Conservation (phyloP, 768 basidiomycete species). For the Lactifluus volemus region DNA sequence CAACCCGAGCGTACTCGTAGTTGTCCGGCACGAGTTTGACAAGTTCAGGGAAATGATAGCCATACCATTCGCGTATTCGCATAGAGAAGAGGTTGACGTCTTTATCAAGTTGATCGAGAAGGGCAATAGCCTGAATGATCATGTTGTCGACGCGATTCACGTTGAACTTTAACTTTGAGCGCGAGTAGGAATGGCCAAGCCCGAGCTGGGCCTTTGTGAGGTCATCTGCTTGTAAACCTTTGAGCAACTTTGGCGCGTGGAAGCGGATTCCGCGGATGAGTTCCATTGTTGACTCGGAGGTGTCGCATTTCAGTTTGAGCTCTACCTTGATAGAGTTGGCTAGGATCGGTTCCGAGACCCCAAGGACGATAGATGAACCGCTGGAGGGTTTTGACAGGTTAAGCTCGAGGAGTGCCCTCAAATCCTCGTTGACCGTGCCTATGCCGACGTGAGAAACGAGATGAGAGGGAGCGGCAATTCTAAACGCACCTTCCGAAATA, state of each 20-base stretch:
- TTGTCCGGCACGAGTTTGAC: slow-evolving; percentile 91
- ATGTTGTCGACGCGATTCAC: slow-evolving; percentile 96
- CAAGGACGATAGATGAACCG: slow-evolving; percentile 60
- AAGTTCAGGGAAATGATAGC: slow-evolving; percentile 98
- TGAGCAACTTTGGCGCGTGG: slow-evolving; percentile 84
- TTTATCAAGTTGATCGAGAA: slow-evolving; percentile 98
- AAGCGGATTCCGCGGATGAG: slow-evolving; percentile 88
- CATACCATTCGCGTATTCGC: slow-evolving; percentile 98
- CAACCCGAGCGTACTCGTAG: slow-evolving; percentile 82
- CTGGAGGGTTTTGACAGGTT: slow-evolving; percentile 74
- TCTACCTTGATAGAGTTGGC: slow-evolving; percentile 70
- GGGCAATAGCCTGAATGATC: slow-evolving; percentile 98
- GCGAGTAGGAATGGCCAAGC: slow-evolving; percentile 94
- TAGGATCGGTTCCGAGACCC: slow-evolving; percentile 67
- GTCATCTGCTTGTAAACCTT: slow-evolving; percentile 81
- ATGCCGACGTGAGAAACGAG: not conserved
- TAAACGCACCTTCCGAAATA: slow-evolving; percentile 77
- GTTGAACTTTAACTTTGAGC: slow-evolving; percentile 97
- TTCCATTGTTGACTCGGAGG: slow-evolving; percentile 72
- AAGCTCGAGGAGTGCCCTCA: slow-evolving; percentile 78
- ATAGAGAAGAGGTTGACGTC: slow-evolving; percentile 98
- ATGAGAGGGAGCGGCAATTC: not conserved
- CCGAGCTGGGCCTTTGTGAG: slow-evolving; percentile 91
- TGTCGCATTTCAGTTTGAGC: slow-evolving; percentile 67
- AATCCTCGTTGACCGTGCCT: slow-evolving; percentile 82